Conservation (phyloP, 73 alveolate genomes). For the Blepharisma stoltei region DNA sequence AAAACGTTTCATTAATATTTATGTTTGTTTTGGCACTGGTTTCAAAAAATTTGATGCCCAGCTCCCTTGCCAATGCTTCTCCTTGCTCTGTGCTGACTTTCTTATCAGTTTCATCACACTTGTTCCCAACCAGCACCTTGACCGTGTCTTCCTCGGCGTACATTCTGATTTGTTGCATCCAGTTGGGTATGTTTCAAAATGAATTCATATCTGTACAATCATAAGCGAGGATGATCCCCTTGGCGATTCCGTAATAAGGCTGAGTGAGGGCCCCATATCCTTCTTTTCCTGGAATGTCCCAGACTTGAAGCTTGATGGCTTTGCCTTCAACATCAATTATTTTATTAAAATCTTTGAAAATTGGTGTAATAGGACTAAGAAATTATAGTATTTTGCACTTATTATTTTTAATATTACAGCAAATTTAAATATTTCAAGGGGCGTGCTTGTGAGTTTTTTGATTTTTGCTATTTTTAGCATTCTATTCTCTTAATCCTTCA, state of each 20-base stretch:
- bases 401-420: no score
- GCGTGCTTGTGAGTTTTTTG: no score
- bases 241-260: constrained; percentile 57
- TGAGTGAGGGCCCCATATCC: constrained; percentile 42
- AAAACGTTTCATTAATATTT: constrained; percentile 22
- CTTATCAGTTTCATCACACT: constrained; percentile 24
- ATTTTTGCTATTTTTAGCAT: no score
- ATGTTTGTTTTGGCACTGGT: constrained; percentile 31
- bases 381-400: no score
- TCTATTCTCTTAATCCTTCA: no score
- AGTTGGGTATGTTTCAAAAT: constrained; percentile 34
- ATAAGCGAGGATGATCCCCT: constrained; percentile 48
- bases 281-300: constrained; percentile 74
- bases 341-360: constrained; percentile 68
- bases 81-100: constrained; percentile 15
- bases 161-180: constrained; percentile 49
- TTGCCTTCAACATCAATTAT: constrained; percentile 52
- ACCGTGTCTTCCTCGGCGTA: constrained; percentile 48
- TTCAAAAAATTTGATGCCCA: constrained; percentile 23
- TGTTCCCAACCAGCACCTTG: constrained; percentile 51
- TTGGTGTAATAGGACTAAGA: constrained; percentile 52
- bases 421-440: no score
- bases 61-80: constrained; percentile 6
- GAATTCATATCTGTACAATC: constrained; percentile 49
- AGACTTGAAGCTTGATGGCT: constrained; percentile 47